Evolutionary conservation across 768 basidiomycete species (phyloP).

Genomic region (Suillus decipiens): DNA sequence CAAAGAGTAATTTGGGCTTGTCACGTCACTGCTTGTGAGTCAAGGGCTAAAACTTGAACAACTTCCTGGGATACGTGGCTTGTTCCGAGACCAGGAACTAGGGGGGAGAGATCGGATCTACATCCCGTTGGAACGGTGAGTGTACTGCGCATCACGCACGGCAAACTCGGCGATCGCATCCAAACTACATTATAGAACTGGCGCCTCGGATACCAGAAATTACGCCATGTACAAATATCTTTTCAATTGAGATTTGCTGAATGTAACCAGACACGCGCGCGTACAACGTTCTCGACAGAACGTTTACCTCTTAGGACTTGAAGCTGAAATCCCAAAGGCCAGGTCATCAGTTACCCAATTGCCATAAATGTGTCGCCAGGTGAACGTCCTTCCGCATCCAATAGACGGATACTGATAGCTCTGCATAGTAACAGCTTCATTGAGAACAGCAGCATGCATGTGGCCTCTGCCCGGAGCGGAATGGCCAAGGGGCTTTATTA

Average conservation of each 20-base stretch:
- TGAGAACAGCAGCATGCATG: not conserved
- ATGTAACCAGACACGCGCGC: not conserved
- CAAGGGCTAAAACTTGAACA: not conserved
- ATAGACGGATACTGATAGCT: not conserved
- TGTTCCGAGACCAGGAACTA: not conserved
- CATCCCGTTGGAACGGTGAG: not conserved
- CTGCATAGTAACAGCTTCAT: not conserved
- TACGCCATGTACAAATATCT: not conserved
- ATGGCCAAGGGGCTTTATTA: not conserved
- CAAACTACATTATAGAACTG: conserved; percentile 1
- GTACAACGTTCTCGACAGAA: not conserved
- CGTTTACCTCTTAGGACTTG: not conserved
- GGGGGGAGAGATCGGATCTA: not conserved
- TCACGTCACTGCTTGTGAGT: not conserved
- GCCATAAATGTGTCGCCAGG: not conserved
- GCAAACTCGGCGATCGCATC: not conserved
- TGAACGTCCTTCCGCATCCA: not conserved
- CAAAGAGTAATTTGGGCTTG: not conserved
- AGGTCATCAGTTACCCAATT: not conserved
- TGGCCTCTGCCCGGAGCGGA: not conserved
- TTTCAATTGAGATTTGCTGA: not conserved
- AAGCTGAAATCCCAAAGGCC: not conserved
- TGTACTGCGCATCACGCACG: not conserved
- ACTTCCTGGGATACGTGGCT: not conserved
- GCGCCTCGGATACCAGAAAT: not conserved